Evolutionary conservation across 78 protist species (phyloP), one percentile per base, ranked within the genome.

Genomic region (Blattamonas nauphoetae): DNA sequence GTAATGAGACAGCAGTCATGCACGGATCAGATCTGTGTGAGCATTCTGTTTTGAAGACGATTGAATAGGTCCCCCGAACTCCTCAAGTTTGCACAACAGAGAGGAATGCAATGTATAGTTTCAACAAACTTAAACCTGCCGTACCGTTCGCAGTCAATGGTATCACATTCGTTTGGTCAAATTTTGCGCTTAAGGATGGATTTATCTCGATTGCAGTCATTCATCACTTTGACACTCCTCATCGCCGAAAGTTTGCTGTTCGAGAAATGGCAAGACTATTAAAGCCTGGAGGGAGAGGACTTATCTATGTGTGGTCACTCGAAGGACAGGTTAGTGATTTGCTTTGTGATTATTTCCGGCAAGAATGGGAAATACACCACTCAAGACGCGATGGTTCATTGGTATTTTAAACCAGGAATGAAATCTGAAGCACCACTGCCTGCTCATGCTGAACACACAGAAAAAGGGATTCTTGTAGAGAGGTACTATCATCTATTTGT

Each of bases 171-270:
- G 34, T 21, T 84, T 36, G 45, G 44, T 46, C 3, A 5, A 44
- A 2, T 5, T 38, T 38, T 63, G 38, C 42, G 41, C 36, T 45
- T 43, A 3, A 42, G 38, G 89, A 91, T 78, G 88, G 78, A 1
- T 86, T 43, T 33, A 77, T 93, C 43, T 91, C 89, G 45, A 86
- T 93, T 44, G 95, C 95, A 35, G 91, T 91, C 42, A 1, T 93
- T 3, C 95, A 93, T 86, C 95, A 93, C 45, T 34, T 93, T 3
- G 0, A 63, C 6, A 81, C 93, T 45, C 34, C 2, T 0, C 80
- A 64, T 11, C 42, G 93, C 0, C 87, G 95, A 1, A 2, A 3
- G n/a, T 41, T 34, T 2, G 90, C 91, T 0, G 1, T 92, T 3
- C 4, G 38, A 1, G 94, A 92, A 55, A 33, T 92, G 89, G 32